Evolutionary conservation across 1,284 basidiomycete species (phyloP).

Genomic region (Irpex sp.): DNA sequence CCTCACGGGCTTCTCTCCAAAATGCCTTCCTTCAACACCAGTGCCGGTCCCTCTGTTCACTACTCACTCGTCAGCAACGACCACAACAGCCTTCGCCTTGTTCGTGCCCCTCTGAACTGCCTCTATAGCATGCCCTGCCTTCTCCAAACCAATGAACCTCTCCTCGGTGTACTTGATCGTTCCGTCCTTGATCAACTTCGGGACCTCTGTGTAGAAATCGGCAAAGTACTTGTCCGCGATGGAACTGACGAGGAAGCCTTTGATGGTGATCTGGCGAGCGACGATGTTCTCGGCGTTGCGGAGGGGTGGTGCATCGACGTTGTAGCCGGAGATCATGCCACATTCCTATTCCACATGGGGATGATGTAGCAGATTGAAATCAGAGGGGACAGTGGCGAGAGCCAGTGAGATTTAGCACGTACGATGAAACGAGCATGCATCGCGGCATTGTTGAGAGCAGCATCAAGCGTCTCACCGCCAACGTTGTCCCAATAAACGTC

Average conservation of each 20-base stretch:
- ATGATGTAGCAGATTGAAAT: background rate
- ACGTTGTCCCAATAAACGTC: conserved; percentile 52
- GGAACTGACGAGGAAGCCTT: conserved; percentile 54
- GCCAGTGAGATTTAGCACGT: background rate
- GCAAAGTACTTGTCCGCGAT: conserved; percentile 32
- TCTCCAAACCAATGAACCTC: conserved; percentile 43
- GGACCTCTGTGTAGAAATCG: conserved; percentile 48
- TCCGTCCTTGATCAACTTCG: conserved; percentile 46
- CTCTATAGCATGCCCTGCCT: conserved; percentile 44
- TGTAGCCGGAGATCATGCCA: conserved; percentile 13
- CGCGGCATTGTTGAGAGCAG: conserved; percentile 47
- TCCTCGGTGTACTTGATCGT: conserved; percentile 58
- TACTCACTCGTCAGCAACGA: conserved; percentile 33
- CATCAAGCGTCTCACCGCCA: conserved; percentile 63
- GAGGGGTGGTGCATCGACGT: conserved; percentile 21
- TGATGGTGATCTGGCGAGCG: conserved; percentile 44
- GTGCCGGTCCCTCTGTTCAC: too few relatives aligned
- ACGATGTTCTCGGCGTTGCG: conserved; percentile 35
- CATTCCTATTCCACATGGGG: conserved; percentile 12
- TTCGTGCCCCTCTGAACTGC: too few relatives aligned
- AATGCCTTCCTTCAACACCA: too few relatives aligned
- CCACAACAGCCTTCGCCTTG: conserved; percentile 45
- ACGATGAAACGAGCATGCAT: conserved; percentile 49
- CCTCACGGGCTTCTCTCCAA: too few relatives aligned
- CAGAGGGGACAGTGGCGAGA: background rate